Percentiles rank a stretch among this genome's conserved stretches.
Conservation (phyloP, 148 eudicot genomes). For the Vaccinium myrtillus region DNA sequence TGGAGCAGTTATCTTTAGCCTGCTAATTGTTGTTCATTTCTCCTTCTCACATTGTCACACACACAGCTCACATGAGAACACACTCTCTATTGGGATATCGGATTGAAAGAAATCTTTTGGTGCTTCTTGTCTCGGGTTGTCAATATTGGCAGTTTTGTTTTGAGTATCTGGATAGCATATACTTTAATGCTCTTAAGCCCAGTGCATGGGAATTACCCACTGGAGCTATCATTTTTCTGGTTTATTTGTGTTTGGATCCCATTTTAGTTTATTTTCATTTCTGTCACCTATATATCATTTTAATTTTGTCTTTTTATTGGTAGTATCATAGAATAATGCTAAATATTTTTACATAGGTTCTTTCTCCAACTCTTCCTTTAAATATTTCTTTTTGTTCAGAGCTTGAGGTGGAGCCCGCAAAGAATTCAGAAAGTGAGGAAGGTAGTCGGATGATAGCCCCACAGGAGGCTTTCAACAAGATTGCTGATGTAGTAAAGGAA, state of each 20-base stretch:
- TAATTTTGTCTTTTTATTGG: neutral
- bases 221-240: neutral
- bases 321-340: neutral
- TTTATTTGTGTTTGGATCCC: neutral
- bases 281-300: neutral
- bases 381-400: conserved; percentile 26
- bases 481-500: conserved; percentile 72
- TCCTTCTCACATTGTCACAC: neutral
- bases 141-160: neutral
- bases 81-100: neutral
- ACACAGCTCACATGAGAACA: neutral
- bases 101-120: neutral
- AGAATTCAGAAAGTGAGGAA: conserved; percentile 43
- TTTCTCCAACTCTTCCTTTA: neutral
- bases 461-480: conserved; percentile 63
- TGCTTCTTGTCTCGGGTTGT: neutral
- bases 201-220: neutral
- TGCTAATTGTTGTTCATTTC: neutral
- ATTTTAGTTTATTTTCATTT: neutral
- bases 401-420: conserved; percentile 44
- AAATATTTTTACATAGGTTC: neutral
- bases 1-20: neutral
- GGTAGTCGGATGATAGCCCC: conserved; percentile 50
- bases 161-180: neutral
- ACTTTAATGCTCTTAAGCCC: neutral